Percentiles rank a stretch among this genome's conserved stretches.
phyloP scores from a whole-genome alignment of 768 basidiomycete species.

The Pisolithus albus region DNA sequence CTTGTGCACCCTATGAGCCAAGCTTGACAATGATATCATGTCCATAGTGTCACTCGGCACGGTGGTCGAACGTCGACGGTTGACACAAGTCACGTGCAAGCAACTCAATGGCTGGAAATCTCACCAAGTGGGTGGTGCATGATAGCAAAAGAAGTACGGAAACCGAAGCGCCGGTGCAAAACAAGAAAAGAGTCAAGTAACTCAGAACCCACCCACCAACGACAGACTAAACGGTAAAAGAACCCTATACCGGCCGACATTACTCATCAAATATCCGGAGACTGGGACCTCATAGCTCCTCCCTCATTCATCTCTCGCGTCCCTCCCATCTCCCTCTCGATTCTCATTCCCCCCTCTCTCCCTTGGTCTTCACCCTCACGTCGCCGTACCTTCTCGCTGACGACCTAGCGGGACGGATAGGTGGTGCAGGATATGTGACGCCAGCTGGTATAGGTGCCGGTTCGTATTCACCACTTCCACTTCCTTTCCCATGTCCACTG shows the following conservation, averaged over 20 bases:
- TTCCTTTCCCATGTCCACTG: slow-evolving; percentile 4
- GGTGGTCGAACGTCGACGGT: background rate
- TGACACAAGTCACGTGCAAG: background rate
- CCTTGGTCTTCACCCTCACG: background rate
- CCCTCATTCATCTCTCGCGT: background rate
- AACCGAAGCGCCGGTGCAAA: too few relatives aligned
- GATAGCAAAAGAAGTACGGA: too few relatives aligned
- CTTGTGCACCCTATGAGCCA: background rate
- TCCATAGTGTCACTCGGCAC: background rate
- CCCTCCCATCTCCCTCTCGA: background rate
- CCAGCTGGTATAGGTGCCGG: slow-evolving; percentile 22
- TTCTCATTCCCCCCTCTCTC: background rate
- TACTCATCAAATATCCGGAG: slow-evolving; percentile 22
- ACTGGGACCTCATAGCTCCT: slow-evolving; percentile 10
- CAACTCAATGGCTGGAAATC: too few relatives aligned
- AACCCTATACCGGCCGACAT: too few relatives aligned
- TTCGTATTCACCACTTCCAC: slow-evolving; percentile 13
- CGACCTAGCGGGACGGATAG: slow-evolving; percentile 17
- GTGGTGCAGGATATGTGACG: slow-evolving; percentile 22
- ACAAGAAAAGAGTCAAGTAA: too few relatives aligned
- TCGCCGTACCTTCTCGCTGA: slow-evolving; percentile 10
- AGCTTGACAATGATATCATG: background rate
- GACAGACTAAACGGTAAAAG: too few relatives aligned
- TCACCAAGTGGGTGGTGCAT: too few relatives aligned
- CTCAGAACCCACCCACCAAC: too few relatives aligned